Percentiles rank a stretch among this genome's conserved stretches.
phyloP scores from a whole-genome alignment of 306 rosid species.

The apple (Malus domestica) region DNA sequence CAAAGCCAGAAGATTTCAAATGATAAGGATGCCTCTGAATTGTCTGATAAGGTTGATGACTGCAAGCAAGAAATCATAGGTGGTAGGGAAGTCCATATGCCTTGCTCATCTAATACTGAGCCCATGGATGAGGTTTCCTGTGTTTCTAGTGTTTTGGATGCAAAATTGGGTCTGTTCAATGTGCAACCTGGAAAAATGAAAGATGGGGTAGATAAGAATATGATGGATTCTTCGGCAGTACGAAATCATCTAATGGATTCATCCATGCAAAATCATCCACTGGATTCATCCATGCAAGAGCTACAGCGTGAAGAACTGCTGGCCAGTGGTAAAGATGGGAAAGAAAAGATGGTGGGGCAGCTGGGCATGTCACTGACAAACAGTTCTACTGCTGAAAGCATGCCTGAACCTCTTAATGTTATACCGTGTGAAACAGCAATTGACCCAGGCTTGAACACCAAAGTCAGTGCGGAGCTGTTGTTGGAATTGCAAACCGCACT shows the following conservation, averaged over 20 bases:
- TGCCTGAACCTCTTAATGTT: conserved; percentile 51
- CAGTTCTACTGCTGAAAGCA: conserved; percentile 98
- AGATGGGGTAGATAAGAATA: conserved; percentile 82
- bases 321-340: conserved; percentile 47
- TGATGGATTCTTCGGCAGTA: conserved; percentile 81
- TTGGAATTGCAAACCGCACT: conserved; percentile 64
- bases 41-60: conserved; percentile 42
- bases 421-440: conserved; percentile 46
- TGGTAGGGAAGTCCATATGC: conserved; percentile 39
- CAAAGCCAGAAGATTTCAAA: conserved; percentile 57
- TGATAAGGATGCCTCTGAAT: conserved; percentile 34
- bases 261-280: no score
- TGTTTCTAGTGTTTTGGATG: conserved; percentile 69
- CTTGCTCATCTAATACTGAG: conserved; percentile 53
- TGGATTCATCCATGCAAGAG: conserved; percentile 88
- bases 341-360: conserved; percentile 55
- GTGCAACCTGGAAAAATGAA: conserved; percentile 48
- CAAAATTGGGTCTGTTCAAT: conserved; percentile 57
- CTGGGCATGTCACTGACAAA: conserved; percentile 74
- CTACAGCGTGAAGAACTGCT: conserved; percentile 62
- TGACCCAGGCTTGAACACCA: conserved; percentile 47
- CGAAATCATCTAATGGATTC: conserved; percentile 39
- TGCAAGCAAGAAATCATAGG: conserved; percentile 42
- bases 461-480: conserved; percentile 36
- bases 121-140: conserved; percentile 98